Evolutionary conservation across 371 early-diverging fungal genomes (phyloP), one percentile per base, ranked within the genome.

Genomic region (Funneliformis caledonium): DNA sequence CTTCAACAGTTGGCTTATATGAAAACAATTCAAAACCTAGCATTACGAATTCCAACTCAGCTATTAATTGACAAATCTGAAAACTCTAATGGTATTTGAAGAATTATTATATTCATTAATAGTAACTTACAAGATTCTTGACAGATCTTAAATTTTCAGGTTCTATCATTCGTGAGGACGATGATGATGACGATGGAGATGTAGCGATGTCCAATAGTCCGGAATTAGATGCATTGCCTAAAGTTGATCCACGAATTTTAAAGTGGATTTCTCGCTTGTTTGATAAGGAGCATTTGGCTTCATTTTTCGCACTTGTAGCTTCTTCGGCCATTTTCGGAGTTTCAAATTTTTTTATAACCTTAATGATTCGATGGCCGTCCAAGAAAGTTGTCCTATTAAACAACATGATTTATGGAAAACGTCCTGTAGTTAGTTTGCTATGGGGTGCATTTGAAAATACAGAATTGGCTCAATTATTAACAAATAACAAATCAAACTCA

Each of bases 291-390:
- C 89, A 88, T 12, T 75, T 92, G 11, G 42, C 72, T 68, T 48
- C 78, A 59, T n/a, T 67, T 37, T 52, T 75, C 47, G 37, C 42
- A 4, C 52, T 68, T 76, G 69, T 69, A 16, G 74, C 75, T 3
- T 16, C 68, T 12, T 78, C 22, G 59, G 74, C 85, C 19, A 81
- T 84, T 22, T 80, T 82, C 16, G 69, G 84, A 50, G 78, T 91
- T n/a, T 82, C 89, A 0, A 86, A 85, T 22, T 84, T 93, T 19
- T 86, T 92, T 22, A 82, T 87, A 47, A 86, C 88, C n/a, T 76
- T 92, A 7, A 88, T 94, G 83, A 86, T 87, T 11, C 85, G 89
- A 19, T 92, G 92, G 88, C 90, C 91, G 4, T 81, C 85, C 1
- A 85, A 89, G 52, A 93, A 90, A 80, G 86, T 86, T 56, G 82